Evolutionary conservation across 2,329 filamentous ascomycete species (phyloP), one percentile per base, ranked within the genome.

Genomic region (Monosporascus ibericus): DNA sequence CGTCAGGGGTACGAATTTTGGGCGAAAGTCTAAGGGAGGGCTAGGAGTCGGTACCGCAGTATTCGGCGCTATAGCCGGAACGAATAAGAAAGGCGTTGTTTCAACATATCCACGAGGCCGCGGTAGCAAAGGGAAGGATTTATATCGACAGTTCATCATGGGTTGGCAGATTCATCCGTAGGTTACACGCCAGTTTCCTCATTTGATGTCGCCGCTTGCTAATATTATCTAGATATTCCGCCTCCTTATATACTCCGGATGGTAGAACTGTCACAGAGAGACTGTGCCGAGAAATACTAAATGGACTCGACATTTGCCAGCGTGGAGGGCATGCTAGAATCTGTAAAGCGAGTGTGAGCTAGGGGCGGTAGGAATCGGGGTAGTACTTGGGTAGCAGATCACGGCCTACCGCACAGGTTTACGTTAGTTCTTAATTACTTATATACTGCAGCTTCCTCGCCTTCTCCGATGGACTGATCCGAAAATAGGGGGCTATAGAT

Each of bases 141-240:
- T 73, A 0, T 78, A 82, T 58, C 77, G 77, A 0, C 75, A 71
- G 42, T 79, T 75, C 53, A 40, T 80, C 1, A 76, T 75, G 68
- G 72, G 73, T 47, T 79, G 75, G 69, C 62, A 72, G 6, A 71
- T 78, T 18, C 55, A 60, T 5, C 71, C 75, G 72, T 78, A 63
- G 71, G 75, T 69, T 47, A 2, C 5, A 17, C 7, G 5, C 5
- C 37, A 5, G 2, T 39, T 18, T 2, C 3, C 5, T 3, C 9
- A 3, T 25, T 25, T 25, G 24, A 25, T 25, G 24, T 2, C 25
- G 9, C 9, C n/a, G 15, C 37, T 39, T n/a, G 37, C 37, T 17
- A 9, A n/a, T 2, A 18, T 17, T 39, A 18, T 18, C 2, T 17
- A 39, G 14, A 9, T 39, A 7, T 18, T 6, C 37, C 15, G 3